A percentile compares a stretch with the other conserved stretches of the same genome.
Conservation (phyloP, 1,139 yeast genomes). For the Debaryomyces udenii region DNA sequence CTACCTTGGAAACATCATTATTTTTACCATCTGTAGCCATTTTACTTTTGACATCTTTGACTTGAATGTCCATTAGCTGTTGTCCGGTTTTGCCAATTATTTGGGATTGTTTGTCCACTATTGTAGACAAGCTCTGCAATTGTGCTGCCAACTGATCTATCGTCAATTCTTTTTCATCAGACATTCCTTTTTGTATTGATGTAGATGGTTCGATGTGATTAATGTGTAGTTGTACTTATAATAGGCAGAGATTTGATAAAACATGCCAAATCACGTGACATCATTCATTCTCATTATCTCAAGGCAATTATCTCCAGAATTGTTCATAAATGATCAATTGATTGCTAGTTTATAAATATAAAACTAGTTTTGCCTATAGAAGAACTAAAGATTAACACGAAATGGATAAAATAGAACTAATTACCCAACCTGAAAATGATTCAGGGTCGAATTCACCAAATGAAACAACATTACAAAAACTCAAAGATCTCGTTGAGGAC, state of each 20-base stretch:
- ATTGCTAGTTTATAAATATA: too few relatives aligned
- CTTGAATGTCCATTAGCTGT: constrained; percentile 70
- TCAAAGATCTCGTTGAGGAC: constrained; percentile 20
- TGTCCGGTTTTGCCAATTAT: constrained; percentile 67
- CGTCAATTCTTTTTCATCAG: constrained; percentile 4
- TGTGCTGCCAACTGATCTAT: constrained; percentile 18
- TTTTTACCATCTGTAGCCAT: constrained; percentile 32
- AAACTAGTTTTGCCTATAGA: too few relatives aligned
- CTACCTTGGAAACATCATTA: constrained; percentile 29
- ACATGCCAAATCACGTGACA: too few relatives aligned
- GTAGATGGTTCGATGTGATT: too few relatives aligned
- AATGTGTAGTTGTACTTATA: too few relatives aligned
- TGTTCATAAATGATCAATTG: too few relatives aligned
- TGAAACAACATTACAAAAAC: constrained; percentile 18
- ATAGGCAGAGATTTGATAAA: too few relatives aligned
- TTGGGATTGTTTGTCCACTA: constrained; percentile 52
- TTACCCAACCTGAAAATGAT: constrained; percentile 24
- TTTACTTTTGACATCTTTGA: constrained; percentile 47
- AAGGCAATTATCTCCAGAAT: too few relatives aligned
- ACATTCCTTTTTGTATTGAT: constrained; percentile 1
- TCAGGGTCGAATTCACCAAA: constrained; percentile 11
- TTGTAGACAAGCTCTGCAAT: constrained; percentile 48
- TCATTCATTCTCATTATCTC: too few relatives aligned
- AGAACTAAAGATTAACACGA: neutral
- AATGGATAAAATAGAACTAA: constrained; percentile 21